Evolutionary conservation across 257 asterid genomes (phyloP).

Genomic region (Salvia splendens): DNA sequence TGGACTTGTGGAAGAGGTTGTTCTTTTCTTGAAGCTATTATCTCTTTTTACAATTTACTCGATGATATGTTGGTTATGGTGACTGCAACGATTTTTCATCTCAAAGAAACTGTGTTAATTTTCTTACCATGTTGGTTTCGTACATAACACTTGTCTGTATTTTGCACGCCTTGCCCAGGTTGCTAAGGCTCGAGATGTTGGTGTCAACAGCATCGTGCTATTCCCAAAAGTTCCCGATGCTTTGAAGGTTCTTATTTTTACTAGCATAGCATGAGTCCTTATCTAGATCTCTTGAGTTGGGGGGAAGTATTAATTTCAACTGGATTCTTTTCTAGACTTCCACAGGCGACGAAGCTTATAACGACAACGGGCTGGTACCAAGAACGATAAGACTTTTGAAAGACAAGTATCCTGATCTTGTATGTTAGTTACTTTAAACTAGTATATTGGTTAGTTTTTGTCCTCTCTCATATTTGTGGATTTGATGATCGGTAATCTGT

Average conservation of each 20-base stretch:
- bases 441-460: neutral
- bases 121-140: neutral
- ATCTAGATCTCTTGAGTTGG: neutral
- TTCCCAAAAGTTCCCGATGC: constrained; percentile 98
- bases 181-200: constrained; percentile 87
- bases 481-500: constrained; percentile 22
- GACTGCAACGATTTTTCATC: neutral
- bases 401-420: constrained; percentile 96
- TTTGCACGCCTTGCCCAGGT: constrained; percentile 53
- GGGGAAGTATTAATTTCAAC: constrained; percentile 19
- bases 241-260: constrained; percentile 61
- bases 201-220: constrained; percentile 94
- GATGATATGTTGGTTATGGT: neutral
- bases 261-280: constrained; percentile 12
- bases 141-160: neutral
- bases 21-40: constrained; percentile 16
- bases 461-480: constrained; percentile 4
- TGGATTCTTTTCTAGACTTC: constrained; percentile 49
- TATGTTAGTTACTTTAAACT: constrained; percentile 38
- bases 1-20: constrained; percentile 95
- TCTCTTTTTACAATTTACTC: neutral
- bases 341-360: constrained; percentile 93
- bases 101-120: neutral
- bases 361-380: constrained; percentile 86
- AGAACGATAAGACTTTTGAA: constrained; percentile 85